Conservation (phyloP, 2,329 filamentous ascomycete species). For the Corinectria fuckeliana region DNA sequence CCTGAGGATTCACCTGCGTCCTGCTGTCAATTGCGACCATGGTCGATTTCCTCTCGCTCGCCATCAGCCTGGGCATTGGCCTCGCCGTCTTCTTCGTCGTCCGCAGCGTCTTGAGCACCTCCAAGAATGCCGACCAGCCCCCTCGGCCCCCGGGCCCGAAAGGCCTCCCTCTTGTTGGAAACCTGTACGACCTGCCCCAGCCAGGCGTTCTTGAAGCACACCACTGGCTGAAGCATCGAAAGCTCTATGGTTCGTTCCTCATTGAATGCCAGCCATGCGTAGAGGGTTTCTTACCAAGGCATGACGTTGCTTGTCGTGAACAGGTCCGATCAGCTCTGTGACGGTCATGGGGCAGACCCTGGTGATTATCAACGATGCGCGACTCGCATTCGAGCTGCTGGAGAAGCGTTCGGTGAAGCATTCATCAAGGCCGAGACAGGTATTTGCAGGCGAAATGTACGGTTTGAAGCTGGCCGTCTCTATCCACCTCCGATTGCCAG, state of each 20-base stretch:
- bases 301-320: fast-evolving
- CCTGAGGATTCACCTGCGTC: not conserved
- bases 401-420: conserved; percentile 22
- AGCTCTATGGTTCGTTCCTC: conserved; percentile 14
- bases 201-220: conserved; percentile 13
- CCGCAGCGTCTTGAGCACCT: not conserved
- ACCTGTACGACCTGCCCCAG: conserved; percentile 22
- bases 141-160: conserved; percentile 26
- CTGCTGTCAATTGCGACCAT: not conserved
- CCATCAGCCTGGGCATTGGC: not conserved
- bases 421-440: conserved; percentile 20
- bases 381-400: conserved; percentile 47
- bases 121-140: not conserved
- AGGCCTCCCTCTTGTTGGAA: conserved; percentile 23
- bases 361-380: conserved; percentile 48
- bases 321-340: conserved; percentile 53
- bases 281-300: not conserved
- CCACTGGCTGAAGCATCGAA: conserved; percentile 31
- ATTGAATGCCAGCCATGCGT: not conserved
- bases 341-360: conserved; percentile 49
- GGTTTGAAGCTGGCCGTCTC: not conserved
- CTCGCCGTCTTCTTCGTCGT: not conserved
- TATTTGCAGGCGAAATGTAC: conserved; percentile 28
- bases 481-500: not conserved
- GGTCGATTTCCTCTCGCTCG: not conserved